These are phyloP conservation scores for Acacia concinna DNA, from an alignment of 331 rosid species.

Conservation along the genomic window DNA sequence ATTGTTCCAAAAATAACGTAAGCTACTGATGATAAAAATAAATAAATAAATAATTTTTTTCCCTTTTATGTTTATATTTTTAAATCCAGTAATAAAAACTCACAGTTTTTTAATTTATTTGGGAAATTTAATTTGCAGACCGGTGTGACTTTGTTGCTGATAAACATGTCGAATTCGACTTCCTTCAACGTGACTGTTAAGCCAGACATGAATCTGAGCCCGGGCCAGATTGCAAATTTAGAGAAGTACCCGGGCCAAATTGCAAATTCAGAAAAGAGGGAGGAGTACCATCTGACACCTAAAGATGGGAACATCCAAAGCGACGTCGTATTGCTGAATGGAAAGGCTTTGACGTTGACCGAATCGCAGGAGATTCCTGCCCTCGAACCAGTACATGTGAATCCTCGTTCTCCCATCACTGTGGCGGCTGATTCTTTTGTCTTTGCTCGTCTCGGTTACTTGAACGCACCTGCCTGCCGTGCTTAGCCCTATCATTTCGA, in stretches of 20 bases:
- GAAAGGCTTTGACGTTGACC: conserved; percentile 53
- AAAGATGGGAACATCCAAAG: conserved; percentile 60
- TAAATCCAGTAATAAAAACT: not conserved
- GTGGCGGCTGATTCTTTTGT: conserved; percentile 47
- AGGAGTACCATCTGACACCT: conserved; percentile 73
- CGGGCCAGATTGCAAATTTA: not conserved
- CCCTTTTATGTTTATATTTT: not conserved
- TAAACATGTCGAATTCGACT: conserved; percentile 64
- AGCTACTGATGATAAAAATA: not conserved
- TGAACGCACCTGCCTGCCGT: conserved; percentile 58
- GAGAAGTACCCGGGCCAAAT: not conserved
- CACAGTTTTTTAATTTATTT: not conserved
- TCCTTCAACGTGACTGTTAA: conserved; percentile 30
- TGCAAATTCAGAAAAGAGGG: conserved; percentile 20
- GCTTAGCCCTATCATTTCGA: not conserved
- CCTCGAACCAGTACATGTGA: conserved; percentile 43
- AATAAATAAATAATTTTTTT: not conserved
- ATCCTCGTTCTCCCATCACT: conserved; percentile 38
- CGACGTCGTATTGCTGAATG: conserved; percentile 56
- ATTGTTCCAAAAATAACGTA: conserved; percentile 57
- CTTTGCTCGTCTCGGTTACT: conserved; percentile 40
- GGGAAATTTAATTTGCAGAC: conserved; percentile 38
- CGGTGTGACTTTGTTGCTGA: conserved; percentile 51
- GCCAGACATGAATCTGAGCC: conserved; percentile 36
- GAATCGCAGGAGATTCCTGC: conserved; percentile 43